phyloP scores from a whole-genome alignment of 306 rosid species.

The Fagus sylvatica region DNA sequence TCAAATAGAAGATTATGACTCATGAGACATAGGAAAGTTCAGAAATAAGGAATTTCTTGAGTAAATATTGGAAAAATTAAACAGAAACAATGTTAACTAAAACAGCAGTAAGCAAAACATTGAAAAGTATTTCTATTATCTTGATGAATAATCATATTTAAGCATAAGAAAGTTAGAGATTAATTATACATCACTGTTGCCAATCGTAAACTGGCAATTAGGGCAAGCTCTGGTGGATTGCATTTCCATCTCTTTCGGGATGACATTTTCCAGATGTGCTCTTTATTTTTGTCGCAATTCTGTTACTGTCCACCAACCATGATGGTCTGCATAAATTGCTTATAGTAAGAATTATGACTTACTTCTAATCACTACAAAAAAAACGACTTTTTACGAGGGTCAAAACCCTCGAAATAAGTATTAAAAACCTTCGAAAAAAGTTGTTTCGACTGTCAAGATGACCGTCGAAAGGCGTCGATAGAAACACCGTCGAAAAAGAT shows the following conservation, averaged over 20 bases:
- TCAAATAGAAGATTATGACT: neutral
- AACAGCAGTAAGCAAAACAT: neutral
- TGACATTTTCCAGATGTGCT: constrained; percentile 59
- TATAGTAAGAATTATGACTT: constrained; percentile 9
- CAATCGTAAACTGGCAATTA: constrained; percentile 63
- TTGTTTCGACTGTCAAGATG: no score
- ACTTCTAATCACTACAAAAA: no score
- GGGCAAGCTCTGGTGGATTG: constrained; percentile 86
- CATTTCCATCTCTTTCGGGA: constrained; percentile 60
- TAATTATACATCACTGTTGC: constrained; percentile 77
- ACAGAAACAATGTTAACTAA: neutral
- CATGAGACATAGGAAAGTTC: neutral
- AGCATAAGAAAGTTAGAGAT: neutral
- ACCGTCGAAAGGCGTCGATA: no score
- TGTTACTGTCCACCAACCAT: constrained; percentile 76
- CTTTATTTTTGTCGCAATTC: constrained; percentile 89
- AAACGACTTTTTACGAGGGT: no score
- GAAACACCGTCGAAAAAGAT: no score
- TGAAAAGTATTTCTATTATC: neutral
- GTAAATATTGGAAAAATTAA: neutral
- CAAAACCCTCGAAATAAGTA: no score
- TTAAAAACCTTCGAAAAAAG: no score
- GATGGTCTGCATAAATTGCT: constrained; percentile 52
- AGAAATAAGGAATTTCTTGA: no score
- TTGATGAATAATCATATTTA: neutral